These are phyloP conservation scores for Apodospora peruviana DNA, from an alignment of 495 filamentous ascomycete species.

Conservation along the genomic window DNA sequence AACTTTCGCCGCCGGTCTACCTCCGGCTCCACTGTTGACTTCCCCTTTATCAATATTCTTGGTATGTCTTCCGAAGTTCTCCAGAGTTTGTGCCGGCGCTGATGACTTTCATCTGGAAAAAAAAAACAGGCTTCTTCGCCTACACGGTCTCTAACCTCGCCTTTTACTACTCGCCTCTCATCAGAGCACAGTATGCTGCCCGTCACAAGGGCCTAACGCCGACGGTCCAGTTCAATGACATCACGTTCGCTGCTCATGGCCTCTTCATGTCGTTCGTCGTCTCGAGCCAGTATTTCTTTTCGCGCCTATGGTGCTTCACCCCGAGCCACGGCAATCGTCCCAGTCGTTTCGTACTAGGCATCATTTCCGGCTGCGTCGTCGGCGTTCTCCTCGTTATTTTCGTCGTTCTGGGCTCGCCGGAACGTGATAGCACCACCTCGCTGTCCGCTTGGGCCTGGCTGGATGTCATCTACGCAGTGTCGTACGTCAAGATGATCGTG, in stretches of 20 bases:
- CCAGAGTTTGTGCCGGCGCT: slow-evolving; percentile 24
- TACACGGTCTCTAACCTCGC: slow-evolving; percentile 68
- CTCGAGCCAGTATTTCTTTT: slow-evolving; percentile 68
- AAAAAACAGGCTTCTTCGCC: slow-evolving; percentile 70
- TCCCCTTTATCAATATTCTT: slow-evolving; percentile 73
- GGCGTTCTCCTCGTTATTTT: slow-evolving; percentile 51
- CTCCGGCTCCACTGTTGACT: slow-evolving; percentile 78
- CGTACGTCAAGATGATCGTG: slow-evolving; percentile 83
- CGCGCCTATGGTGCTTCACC: slow-evolving; percentile 68
- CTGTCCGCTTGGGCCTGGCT: slow-evolving; percentile 37
- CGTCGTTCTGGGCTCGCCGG: slow-evolving; percentile 51
- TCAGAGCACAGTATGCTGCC: slow-evolving; percentile 78
- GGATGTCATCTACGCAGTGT: slow-evolving; percentile 63
- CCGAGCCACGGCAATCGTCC: slow-evolving; percentile 45
- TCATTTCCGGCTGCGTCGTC: slow-evolving; percentile 60
- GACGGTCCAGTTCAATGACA: slow-evolving; percentile 84
- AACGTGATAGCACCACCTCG: slow-evolving; percentile 33
- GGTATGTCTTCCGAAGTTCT: slow-evolving; percentile 43
- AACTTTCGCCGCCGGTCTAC: slow-evolving; percentile 74
- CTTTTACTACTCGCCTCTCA: slow-evolving; percentile 72
- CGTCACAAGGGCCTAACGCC: slow-evolving; percentile 67
- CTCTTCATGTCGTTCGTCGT: slow-evolving; percentile 59
- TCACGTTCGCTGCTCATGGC: slow-evolving; percentile 78
- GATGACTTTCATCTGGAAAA: too few species aligned
- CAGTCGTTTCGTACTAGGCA: slow-evolving; percentile 58